Conservation (phyloP, 108 stramenopile genomes). For the Nannochloropsis gaditana region DNA sequence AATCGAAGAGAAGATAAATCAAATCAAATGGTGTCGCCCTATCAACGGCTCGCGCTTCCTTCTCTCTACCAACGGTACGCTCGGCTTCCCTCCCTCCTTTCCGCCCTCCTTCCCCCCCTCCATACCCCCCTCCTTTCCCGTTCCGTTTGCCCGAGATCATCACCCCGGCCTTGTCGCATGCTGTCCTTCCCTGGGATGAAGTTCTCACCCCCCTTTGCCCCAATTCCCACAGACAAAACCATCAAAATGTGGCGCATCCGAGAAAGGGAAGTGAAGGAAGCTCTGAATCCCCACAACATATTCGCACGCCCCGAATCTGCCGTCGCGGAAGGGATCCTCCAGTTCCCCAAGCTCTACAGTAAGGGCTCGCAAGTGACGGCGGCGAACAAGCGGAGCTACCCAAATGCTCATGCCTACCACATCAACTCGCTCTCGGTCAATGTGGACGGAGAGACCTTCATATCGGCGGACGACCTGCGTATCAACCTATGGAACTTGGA, state of each 20-base stretch:
- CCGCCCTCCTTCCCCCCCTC: not conserved
- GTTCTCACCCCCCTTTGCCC: too few relatives aligned
- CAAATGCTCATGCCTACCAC: slow-evolving; percentile 67
- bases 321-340: slow-evolving; percentile 22
- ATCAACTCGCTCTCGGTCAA: slow-evolving; percentile 59
- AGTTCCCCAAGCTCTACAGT: slow-evolving; percentile 36
- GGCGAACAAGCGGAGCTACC: slow-evolving; percentile 47
- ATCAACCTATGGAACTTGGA: slow-evolving; percentile 63
- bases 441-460: slow-evolving; percentile 60
- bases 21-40: slow-evolving; percentile 58
- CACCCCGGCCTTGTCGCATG: too few relatives aligned
- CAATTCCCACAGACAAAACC: slow-evolving; percentile 26
- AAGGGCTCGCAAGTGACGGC: slow-evolving; percentile 38
- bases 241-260: slow-evolving; percentile 29
- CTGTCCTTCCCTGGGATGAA: too few relatives aligned
- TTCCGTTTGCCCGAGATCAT: not conserved
- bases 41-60: slow-evolving; percentile 50
- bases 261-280: not conserved
- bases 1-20: slow-evolving; percentile 67
- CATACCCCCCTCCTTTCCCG: not conserved
- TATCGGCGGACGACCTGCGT: slow-evolving; percentile 64
- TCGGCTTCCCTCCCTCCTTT: not conserved
- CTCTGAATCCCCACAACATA: not conserved
- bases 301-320: not conserved
- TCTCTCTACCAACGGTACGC: slow-evolving; percentile 56